Conservation (phyloP, 169 alveolate genomes). For the Cryptosporidium canis region DNA sequence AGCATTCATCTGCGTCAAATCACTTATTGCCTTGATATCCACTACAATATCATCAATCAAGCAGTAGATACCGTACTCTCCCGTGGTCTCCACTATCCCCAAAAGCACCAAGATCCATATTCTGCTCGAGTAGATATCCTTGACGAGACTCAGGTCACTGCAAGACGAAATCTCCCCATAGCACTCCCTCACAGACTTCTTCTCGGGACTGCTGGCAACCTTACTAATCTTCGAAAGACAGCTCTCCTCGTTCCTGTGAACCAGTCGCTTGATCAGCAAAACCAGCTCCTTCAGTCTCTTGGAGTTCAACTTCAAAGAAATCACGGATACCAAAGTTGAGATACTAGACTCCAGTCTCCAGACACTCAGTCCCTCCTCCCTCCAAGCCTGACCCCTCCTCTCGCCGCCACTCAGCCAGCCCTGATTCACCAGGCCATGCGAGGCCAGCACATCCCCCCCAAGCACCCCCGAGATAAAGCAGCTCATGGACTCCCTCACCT, state of each 20-base stretch:
- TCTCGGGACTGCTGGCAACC: neutral
- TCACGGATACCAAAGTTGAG: constrained; percentile 22
- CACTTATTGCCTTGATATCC: constrained; percentile 39
- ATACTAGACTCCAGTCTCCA: constrained; percentile 56
- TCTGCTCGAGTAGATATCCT: constrained; percentile 47
- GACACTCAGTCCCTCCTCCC: neutral
- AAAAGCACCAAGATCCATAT: constrained; percentile 40
- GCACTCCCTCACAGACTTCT: neutral
- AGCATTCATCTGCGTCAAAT: constrained; percentile 52
- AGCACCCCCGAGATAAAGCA: constrained; percentile 11
- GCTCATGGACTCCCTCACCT: neutral
- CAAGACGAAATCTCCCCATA: neutral
- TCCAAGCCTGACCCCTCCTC: constrained; percentile 10
- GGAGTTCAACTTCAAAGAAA: constrained; percentile 16
- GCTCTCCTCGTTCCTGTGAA: constrained; percentile 58
- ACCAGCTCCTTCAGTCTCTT: constrained; percentile 20
- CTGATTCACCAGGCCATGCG: constrained; percentile 7
- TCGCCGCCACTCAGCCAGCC: neutral
- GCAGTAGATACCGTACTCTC: constrained; percentile 51
- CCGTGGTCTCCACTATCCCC: constrained; percentile 7
- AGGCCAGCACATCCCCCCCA: neutral
- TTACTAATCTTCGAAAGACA: constrained; percentile 4
- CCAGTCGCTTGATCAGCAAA: neutral
- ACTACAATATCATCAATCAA: constrained; percentile 34
- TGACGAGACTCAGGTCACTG: neutral